phyloP scores from a whole-genome alignment of 345 rosid species.

The Eucalyptus urophylla region DNA sequence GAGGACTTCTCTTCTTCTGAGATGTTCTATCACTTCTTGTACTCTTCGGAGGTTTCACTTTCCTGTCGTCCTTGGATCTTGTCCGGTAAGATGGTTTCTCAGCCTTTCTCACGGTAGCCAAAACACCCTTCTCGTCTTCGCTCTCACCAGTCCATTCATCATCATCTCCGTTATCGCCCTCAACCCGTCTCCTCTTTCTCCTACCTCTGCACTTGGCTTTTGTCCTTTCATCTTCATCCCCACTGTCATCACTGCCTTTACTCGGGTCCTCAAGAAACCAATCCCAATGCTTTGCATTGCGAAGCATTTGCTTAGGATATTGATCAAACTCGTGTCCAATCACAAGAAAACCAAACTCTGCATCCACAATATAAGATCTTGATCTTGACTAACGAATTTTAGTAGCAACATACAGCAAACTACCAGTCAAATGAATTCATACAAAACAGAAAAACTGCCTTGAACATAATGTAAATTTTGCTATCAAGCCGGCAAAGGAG shows the following conservation, averaged over 20 bases:
- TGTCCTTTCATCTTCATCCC: slow-evolving; percentile 8
- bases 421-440: background rate
- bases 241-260: slow-evolving; percentile 11
- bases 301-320: slow-evolving; percentile 35
- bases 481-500: background rate
- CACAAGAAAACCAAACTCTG: slow-evolving; percentile 82
- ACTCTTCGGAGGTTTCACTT: background rate
- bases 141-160: slow-evolving; percentile 59
- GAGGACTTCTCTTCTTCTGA: background rate
- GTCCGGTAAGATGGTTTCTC: slow-evolving; percentile 24
- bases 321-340: slow-evolving; percentile 65
- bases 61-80: slow-evolving; percentile 31
- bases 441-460: background rate
- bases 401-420: background rate
- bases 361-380: background rate
- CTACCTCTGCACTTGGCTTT: slow-evolving; percentile 6
- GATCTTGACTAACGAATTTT: background rate
- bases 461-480: background rate
- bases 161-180: slow-evolving; percentile 9
- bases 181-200: slow-evolving; percentile 30
- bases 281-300: slow-evolving; percentile 42
- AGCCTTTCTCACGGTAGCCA: slow-evolving; percentile 9
- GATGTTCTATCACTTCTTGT: background rate
- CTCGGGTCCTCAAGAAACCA: slow-evolving; percentile 62
- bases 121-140: slow-evolving; percentile 35